Evolutionary conservation across 345 rosid genomes (phyloP), one percentile per base, ranked within the genome.

Genomic region (Viola odorata): DNA sequence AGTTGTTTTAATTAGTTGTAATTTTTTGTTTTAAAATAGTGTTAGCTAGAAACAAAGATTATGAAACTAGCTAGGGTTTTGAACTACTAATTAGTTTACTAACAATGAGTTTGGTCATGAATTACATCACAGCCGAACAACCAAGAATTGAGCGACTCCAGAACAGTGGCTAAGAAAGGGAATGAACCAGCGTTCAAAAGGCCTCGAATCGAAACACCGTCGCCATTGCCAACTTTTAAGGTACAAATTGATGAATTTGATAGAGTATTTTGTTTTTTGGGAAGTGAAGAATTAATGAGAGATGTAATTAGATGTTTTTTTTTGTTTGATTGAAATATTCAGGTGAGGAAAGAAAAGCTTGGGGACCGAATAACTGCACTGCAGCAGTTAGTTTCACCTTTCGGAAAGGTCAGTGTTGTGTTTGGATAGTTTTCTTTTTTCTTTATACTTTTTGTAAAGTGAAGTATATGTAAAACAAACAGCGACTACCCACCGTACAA

Each of bases 341-440:
- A 72, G 76, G 76, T 72, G 41, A 64, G 76, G 50, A 72, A 72
- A 72, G 76, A 72, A 64, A 72, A 72, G 72, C 53, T 72, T 1
- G 76, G 76, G 60, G 76, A 72, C 68, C 68, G 76, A 62, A 67
- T 72, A 67, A 72, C 76, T 51, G 76, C 76, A 11, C 76, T 72
- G 45, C 76, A 72, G 53, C 76, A 72, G 67, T 62, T 72, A 61
- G 76, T 72, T 67, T 72, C 76, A 12, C 76, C 76, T 62, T 72
- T 72, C 45, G 76, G 76, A 50, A 72, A 72, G 68, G 76, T 72
- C 13, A 42, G 82, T 74, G 32, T 23, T 23, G 32, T 23, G 32
- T 71, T 64, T 61, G 62, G 45, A 61, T 23, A 23, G 32, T 58
- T 57, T 69, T 47, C 62, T 65, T 53, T 58, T 38, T 64, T 58